Base-by-base conservation (phyloP, 768 basidiomycete genomes). In the Coprinopsis cinerea region DNA sequence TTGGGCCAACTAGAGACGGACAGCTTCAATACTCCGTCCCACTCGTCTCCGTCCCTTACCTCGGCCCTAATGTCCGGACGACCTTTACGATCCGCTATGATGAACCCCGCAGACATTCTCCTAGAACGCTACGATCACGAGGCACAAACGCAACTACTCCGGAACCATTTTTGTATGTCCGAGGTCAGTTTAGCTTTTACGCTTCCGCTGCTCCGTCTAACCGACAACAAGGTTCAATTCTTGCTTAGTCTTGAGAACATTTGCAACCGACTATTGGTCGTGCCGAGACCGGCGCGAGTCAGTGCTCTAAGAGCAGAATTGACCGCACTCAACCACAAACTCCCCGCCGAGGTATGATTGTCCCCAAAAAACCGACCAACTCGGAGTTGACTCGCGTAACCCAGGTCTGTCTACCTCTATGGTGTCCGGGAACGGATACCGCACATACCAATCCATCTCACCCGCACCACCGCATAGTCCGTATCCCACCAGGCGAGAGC, bases 291-390 rank as follows among this genome's bases (percentile, higher is more conserved):
- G 39, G 96, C 96, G 11, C 83, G 95, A 32, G 86, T 98, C 35
- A 95, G 92, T 64, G 94, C 96, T n/a, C 71, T 99, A 39, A 75
- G 96, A 61, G 96, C 96, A 26, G 96, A 98, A 64, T 68, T 99
- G 58, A 99, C 96, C 3, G 85, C 86, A 15, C 70, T 99, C 47
- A 99, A 99, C 61, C 95, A 99, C 62, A 90, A 88, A 63, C 78
- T 99, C 25, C 96, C 96, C 13, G 91, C 96, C 2, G 96, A 98
- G 76, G 94, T 91, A 66, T 64, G 61, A 51, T 7, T 28, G 51
- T 30, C 51, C 15, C 44, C 28, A 44, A 34, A 20, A 25, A 4
- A 23, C 25, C 41, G 18, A 39, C 18, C 15, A 28, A 17, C 34
- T 25, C 43, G n/a, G 43, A 45, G 20, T 49, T 3, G 13, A 47